phyloP scores from a whole-genome alignment of 2,329 filamentous ascomycete genomes.

The Cladosporium sphaerospermum region DNA sequence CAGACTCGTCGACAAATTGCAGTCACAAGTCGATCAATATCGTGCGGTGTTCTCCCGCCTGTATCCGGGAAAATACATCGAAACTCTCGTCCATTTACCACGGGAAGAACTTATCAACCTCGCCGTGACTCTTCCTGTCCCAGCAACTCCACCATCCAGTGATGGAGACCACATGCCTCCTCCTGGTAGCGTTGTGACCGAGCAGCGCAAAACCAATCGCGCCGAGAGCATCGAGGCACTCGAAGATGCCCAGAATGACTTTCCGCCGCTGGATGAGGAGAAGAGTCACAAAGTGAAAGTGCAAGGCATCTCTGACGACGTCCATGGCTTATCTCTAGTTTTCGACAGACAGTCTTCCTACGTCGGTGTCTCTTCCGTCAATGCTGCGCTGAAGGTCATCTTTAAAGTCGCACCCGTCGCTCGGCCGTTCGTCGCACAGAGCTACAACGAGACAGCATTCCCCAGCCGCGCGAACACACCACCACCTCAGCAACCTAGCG shows the following conservation, averaged over 20 bases:
- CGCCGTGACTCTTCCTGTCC: slow-evolving; percentile 36
- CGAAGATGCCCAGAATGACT: slow-evolving; percentile 51
- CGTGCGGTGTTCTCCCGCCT: slow-evolving; percentile 37
- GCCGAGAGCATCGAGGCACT: slow-evolving; percentile 52
- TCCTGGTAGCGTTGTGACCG: neutral
- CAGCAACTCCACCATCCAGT: slow-evolving; percentile 32
- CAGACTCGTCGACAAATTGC: slow-evolving; percentile 53
- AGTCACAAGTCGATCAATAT: slow-evolving; percentile 44
- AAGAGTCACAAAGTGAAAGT: slow-evolving; percentile 35
- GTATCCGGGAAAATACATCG: slow-evolving; percentile 38
- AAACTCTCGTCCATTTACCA: slow-evolving; percentile 34
- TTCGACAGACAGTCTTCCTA: slow-evolving; percentile 28
- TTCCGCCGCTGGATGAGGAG: slow-evolving; percentile 59
- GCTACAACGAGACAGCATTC: slow-evolving; percentile 22
- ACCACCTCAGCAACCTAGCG: slow-evolving; percentile 13
- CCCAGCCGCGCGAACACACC: slow-evolving; percentile 24
- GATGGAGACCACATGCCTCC: slow-evolving; percentile 24
- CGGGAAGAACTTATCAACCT: slow-evolving; percentile 42
- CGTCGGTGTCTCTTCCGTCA: slow-evolving; percentile 29
- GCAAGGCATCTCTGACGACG: slow-evolving; percentile 35
- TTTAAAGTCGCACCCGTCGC: slow-evolving; percentile 26
- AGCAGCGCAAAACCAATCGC: slow-evolving; percentile 39
- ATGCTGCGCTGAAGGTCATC: slow-evolving; percentile 29
- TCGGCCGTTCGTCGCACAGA: slow-evolving; percentile 21
- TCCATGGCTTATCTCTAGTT: slow-evolving; percentile 27